These are phyloP conservation scores for Carex parvula DNA, from an alignment of 176 grass and related monocot species.

Conservation along the genomic window DNA sequence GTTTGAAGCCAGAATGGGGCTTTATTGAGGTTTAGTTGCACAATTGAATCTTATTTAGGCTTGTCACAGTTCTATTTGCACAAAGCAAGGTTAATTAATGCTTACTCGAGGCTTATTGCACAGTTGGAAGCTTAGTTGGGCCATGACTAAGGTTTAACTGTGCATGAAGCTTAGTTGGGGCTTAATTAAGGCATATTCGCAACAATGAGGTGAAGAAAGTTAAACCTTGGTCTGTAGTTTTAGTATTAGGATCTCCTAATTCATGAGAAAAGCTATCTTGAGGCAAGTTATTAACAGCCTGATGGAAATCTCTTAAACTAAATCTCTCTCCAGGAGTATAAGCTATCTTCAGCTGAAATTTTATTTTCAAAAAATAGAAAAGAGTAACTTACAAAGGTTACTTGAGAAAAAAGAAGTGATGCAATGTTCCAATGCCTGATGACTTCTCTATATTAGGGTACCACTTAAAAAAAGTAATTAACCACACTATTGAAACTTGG, in stretches of 20 bases:
- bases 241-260: slow-evolving; percentile 21
- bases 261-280: slow-evolving; percentile 47
- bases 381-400: neutral
- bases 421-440: neutral
- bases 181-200: neutral
- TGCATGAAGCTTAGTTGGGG: neutral
- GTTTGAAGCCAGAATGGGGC: neutral
- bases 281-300: slow-evolving; percentile 72
- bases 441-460: neutral
- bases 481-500: neutral
- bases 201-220: slow-evolving; percentile 15
- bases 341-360: slow-evolving; percentile 68
- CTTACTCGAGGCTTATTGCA: neutral
- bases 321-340: slow-evolving; percentile 71
- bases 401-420: neutral
- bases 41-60: neutral
- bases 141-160: neutral
- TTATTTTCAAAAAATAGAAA: neutral
- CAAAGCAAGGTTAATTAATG: neutral
- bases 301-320: slow-evolving; percentile 76
- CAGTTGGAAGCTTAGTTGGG: neutral
- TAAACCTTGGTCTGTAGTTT: slow-evolving; percentile 40
- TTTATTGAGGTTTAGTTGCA: neutral
- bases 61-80: neutral
- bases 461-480: too few species aligned